A percentile compares a stretch with the other conserved stretches of the same genome.
Evolutionary conservation across 169 alveolate species (phyloP).

Genomic region (Condylostoma magnum): DNA sequence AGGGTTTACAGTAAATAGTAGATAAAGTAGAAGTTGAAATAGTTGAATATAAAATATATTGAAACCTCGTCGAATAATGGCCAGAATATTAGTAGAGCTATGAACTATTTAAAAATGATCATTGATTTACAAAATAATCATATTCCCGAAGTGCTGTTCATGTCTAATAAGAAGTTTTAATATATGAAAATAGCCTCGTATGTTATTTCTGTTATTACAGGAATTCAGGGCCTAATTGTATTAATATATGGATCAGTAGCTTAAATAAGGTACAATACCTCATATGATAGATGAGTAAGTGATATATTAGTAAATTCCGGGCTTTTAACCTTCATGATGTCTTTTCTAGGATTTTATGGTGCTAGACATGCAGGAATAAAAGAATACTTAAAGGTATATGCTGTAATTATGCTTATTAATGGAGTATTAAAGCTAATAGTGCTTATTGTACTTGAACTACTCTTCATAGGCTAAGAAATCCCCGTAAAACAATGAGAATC

Average conservation of each 20-base stretch:
- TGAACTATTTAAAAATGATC: not conserved
- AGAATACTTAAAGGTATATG: conserved; percentile 21
- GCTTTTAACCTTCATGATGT: conserved; percentile 23
- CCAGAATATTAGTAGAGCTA: not conserved
- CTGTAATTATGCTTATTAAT: conserved; percentile 7
- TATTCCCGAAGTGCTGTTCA: not conserved
- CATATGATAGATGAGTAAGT: not conserved
- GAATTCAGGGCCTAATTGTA: not conserved
- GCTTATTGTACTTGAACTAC: not conserved
- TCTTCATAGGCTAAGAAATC: too few species aligned
- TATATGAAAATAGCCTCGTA: not conserved
- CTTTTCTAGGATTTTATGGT: conserved; percentile 28
- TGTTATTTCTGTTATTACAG: not conserved
- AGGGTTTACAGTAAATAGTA: not conserved
- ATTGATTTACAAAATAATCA: not conserved
- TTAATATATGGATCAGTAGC: not conserved
- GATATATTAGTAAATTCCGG: conserved; percentile 18
- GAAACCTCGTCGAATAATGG: not conserved
- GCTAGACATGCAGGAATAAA: conserved; percentile 16
- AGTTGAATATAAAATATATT: not conserved
- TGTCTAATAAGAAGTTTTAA: not conserved
- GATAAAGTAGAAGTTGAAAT: not conserved
- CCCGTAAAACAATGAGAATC: too few species aligned
- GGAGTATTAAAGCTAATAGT: not conserved
- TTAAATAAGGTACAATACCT: not conserved